Conservation (phyloP, 768 basidiomycete genomes). For the Rhodotorula graminis region DNA sequence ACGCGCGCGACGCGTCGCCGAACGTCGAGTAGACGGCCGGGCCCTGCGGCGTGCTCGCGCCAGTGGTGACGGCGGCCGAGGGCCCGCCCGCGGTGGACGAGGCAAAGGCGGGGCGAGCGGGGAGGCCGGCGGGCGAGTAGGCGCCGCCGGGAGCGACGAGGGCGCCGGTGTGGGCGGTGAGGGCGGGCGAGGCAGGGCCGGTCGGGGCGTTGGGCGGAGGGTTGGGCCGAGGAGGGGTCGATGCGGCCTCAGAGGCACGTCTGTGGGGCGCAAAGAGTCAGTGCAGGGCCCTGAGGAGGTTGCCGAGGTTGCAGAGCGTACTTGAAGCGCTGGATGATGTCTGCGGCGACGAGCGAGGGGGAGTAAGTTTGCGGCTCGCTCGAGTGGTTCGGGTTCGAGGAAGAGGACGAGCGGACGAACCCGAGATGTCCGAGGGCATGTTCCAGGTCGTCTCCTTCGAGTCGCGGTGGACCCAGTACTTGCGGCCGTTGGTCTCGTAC, state of each 20-base stretch:
- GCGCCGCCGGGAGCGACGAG: conserved; percentile 29
- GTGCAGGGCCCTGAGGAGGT: not conserved
- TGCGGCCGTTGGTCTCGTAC: conserved; percentile 67
- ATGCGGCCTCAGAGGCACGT: not conserved
- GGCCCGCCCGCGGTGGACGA: no score
- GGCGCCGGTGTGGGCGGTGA: conserved; percentile 26
- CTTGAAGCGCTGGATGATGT: conserved; percentile 43
- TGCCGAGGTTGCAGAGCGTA: conserved; percentile 16
- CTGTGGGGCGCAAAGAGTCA: not conserved
- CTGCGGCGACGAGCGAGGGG: not conserved
- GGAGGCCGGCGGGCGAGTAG: conserved; percentile 10
- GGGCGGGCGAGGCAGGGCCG: conserved; percentile 8
- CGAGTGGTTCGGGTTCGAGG: no score
- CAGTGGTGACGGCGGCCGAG: no score
- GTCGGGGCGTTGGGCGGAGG: conserved; percentile 39
- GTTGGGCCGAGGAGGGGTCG: conserved; percentile 4
- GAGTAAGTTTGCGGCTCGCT: no score
- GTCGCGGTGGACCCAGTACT: conserved; percentile 60
- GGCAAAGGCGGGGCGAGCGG: conserved; percentile 13
- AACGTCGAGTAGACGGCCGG: conserved; percentile 65
- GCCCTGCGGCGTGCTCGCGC: conserved; percentile 46
- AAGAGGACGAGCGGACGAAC: conserved; percentile 7
- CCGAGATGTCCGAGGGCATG: conserved; percentile 79
- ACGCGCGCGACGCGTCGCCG: conserved; percentile 91
- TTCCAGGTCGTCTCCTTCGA: conserved; percentile 97